Evolutionary conservation across 2,329 filamentous ascomycete genomes (phyloP), one percentile per base, ranked within the genome.

Genomic region (Akanthomyces uredinophilus): DNA sequence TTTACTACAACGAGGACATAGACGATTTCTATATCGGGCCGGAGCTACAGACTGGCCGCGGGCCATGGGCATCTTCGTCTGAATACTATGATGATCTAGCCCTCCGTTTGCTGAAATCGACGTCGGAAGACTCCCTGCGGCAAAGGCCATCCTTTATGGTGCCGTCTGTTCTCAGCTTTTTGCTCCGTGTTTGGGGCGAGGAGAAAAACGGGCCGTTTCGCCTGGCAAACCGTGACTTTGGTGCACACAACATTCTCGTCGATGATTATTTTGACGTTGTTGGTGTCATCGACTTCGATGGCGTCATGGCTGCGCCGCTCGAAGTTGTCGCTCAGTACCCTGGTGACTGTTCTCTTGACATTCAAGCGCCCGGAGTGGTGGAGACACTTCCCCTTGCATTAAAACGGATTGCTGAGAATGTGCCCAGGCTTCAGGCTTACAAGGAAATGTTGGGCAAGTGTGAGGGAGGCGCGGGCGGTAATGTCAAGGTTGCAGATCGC

Each of bases 251-350:
- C 46, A 46, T 63, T 22, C 49, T 63, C 24, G 54, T 63, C 49
- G 41, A 60, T 50, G 29, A 39, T 10, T 27, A 63, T 18, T 63
- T 60, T 35, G 49, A 63, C 41, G 49, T 60, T 44, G 37, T 59
- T 43, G 55, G 54, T 10, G 37, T 63, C 18, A 44, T 63, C 16
- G 61, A 63, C 55, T 60, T 60, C 24, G 61, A 63, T 49, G 46
- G 46, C 8, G 49, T 63, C 37, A 53, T 59, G 37, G 35, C 55
- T 7, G 61, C 55, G 14, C 55, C 61, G 6, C 32, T 57, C 18
- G 60, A 62, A 50, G 60, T 44, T 5, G 53, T 54, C 22, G 52
- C 60, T 4, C 52, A 62, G 29, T 58, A 44, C 18, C 55, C 55
- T n/a, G 14, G 4, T 37, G 39, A 16, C 29, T 55, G 16, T 50